Base-by-base conservation (phyloP, 441 rosid species). In the Gossypium trilobum region DNA sequence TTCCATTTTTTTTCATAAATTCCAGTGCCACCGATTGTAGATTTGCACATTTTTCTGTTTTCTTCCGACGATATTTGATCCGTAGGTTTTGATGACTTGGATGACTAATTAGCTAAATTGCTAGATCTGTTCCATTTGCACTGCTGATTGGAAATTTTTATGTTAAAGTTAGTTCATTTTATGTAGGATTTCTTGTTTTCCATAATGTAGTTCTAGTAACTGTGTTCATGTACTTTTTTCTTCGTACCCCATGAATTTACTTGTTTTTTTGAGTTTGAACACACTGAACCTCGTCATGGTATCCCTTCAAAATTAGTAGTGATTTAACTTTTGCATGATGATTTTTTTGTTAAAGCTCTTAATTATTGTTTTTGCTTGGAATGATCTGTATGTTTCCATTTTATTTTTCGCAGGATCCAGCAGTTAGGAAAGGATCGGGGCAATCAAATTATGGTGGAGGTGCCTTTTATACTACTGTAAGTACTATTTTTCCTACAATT, bases 121-220 rank as follows among this genome's bases (percentile, higher is more conserved):
- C 22, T 75, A 57, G 77, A 79, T 79, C 77, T 65, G 68, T 36
- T 72, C 31, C 39, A 72, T 62, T 68, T 64, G n/a, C 10, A 39
- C 31, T 33, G 33, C 9, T 17, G 14, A 19, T 44, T 19, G 56
- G 44, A 58, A 2, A 25, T 71, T 7, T 58, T 42, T 2, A 4
- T 8, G 8, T 65, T 11, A 52, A 13, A 60, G 14, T 60, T 31
- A 36, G 11, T 22, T 59, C 29, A 31, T 44, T 60, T 67, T 46
- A 25, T 10, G n/a, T 13, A 54, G 13, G n/a, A 23, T 23, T 51
- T 8, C 6, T 13, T n/a, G 42, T 50, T 52, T 54, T 22, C 52
- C 42, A 52, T 29, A 54, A 73, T 52, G 64, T 73, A 54, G 63
- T 50, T 63, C 14, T 52, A 39, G 56, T n/a, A 22, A 17, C 31